Evolutionary conservation across 495 filamentous ascomycete species (phyloP).

Genomic region (Lepraria neglecta): DNA sequence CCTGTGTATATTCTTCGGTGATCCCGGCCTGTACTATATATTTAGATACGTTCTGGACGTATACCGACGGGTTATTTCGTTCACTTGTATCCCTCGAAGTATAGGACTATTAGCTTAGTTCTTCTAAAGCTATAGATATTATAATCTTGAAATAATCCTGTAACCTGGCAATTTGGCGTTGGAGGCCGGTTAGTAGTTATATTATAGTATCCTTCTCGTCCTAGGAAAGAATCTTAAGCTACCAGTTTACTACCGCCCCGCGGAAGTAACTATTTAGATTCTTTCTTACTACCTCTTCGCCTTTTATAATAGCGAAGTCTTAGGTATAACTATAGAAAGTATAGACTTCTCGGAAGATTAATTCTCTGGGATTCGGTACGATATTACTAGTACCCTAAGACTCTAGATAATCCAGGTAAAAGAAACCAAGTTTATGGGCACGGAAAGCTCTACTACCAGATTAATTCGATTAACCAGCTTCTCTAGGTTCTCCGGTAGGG

Average conservation of each 20-base stretch:
- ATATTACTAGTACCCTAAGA: too few species aligned
- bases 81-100: background rate
- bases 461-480: too few species aligned
- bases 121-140: background rate
- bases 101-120: background rate
- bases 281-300: background rate
- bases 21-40: background rate
- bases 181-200: background rate
- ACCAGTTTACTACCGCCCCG: background rate
- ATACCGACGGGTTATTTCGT: background rate
- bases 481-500: too few species aligned
- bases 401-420: too few species aligned
- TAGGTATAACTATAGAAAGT: too few species aligned
- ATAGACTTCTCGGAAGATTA: background rate
- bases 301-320: background rate
- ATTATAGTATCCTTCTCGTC: background rate
- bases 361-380: too few species aligned
- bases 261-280: background rate
- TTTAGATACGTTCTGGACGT: background rate
- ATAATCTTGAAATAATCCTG: background rate
- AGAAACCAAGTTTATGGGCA: too few species aligned
- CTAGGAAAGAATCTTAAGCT: background rate
- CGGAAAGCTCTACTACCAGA: too few species aligned
- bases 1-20: background rate
- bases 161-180: background rate